Conservation (phyloP, 2,329 filamentous ascomycete species). For the Parastagonospora nodorum region DNA sequence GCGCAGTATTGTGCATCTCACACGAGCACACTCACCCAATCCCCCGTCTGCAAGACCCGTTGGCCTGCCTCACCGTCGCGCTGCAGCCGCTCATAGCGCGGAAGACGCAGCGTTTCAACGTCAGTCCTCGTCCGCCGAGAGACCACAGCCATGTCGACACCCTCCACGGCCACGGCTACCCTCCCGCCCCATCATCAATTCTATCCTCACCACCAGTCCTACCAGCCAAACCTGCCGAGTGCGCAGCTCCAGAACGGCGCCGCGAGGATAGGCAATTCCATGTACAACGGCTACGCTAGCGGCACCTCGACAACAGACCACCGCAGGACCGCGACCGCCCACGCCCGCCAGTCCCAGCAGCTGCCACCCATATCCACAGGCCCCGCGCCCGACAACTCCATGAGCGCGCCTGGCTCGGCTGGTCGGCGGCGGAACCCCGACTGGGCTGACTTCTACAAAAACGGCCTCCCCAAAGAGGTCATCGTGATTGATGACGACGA, state of each 20-base stretch:
- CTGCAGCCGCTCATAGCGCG: slow-evolving; percentile 4
- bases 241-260: slow-evolving; percentile 39
- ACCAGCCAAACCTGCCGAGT: slow-evolving; percentile 43
- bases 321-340: slow-evolving; percentile 43
- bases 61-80: slow-evolving; percentile 18
- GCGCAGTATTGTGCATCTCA: slow-evolving; percentile 13
- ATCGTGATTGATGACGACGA: slow-evolving; percentile 60
- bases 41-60: slow-evolving; percentile 10
- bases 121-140: slow-evolving; percentile 29
- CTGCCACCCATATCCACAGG: slow-evolving; percentile 33
- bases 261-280: slow-evolving; percentile 41
- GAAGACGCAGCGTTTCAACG: slow-evolving; percentile 35
- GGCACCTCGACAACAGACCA: slow-evolving; percentile 42
- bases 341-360: slow-evolving; percentile 38
- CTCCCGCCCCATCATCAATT: slow-evolving; percentile 48
- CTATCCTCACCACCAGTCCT: slow-evolving; percentile 48
- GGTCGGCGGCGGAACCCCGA: slow-evolving; percentile 40
- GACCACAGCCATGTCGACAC: slow-evolving; percentile 48
- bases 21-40: slow-evolving; percentile 12
- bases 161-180: slow-evolving; percentile 51
- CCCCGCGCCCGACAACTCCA: slow-evolving; percentile 32
- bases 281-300: slow-evolving; percentile 48
- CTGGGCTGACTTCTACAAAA: slow-evolving; percentile 52
- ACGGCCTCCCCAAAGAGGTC: slow-evolving; percentile 55
- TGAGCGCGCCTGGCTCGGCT: slow-evolving; percentile 19